Base-by-base conservation (phyloP, 2,329 filamentous ascomycete genomes). In the Geosmithia flava region DNA sequence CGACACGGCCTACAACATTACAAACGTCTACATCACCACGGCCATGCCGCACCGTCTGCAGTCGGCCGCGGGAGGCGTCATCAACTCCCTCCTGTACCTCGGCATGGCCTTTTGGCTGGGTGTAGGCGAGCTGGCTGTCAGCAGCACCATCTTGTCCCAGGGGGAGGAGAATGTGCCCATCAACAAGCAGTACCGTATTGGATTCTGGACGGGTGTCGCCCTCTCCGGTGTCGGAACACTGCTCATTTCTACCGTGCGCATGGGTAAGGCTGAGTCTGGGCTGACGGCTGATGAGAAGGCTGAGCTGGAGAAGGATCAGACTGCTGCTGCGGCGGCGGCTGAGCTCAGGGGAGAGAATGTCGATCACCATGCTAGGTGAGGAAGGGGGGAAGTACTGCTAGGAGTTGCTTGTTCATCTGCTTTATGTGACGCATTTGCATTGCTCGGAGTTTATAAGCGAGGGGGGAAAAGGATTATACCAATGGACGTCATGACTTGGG, bases 1-100 rank as follows among this genome's bases (percentile, higher is more conserved):
- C 50, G 86, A 91, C 57, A 79, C 89, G 48, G 80, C 79, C 7
- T 89, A 83, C 65, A 87, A 83, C 57, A 75, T 89, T 1, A 77
- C 81, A 17, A 89, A 85, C 56, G 76, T 90, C 50, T 90, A 86
- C 63, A 84, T 88, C 60, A 88, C 84, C 0, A 88, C 84, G 0
- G 77, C 75, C 15, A 68, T 89, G 52, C 83, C 85, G 0, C 69
- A 70, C 4, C 71, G 75, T 13, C 71, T 80, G 46, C 86, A 91
- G 59, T 85, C 83, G 0, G 68, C 87, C 0, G 85, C 84, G 0
- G 83, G 85, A 1, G 84, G 80, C 0, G 62, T 89, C 44, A 80
- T 85, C 56, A 87, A 85, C 63, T 80, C 77, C 45, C 64, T 87
- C 2, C 59, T 88, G 29, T 85, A 87, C 56, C 69, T 90, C 8